A percentile compares a stretch with the other conserved stretches of the same genome.
Evolutionary conservation across 768 basidiomycete species (phyloP).

Genomic region (Tricholoma sp.): DNA sequence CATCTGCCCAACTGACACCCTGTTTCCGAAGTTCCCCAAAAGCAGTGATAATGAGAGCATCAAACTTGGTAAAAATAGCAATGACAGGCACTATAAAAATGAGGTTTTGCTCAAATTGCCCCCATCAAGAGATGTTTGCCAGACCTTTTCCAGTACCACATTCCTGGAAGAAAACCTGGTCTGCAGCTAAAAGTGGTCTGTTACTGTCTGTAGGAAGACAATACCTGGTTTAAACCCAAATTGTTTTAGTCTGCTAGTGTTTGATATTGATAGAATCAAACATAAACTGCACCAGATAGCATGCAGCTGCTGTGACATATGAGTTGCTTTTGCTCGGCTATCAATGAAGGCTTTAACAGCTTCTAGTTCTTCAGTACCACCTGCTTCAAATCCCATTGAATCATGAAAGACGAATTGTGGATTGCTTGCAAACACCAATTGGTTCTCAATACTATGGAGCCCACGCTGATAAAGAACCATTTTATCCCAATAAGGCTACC

Average conservation of each 20-base stretch:
- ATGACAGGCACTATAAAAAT: neutral
- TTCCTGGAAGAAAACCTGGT: conserved; percentile 1
- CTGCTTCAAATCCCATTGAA: conserved; percentile 21
- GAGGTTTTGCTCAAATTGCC: no score
- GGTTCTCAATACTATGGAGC: conserved; percentile 15
- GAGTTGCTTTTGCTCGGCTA: neutral
- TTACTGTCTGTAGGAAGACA: no score
- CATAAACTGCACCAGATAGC: neutral
- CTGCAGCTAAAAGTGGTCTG: neutral
- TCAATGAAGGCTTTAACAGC: neutral
- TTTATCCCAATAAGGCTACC: no score
- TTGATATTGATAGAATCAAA: no score
- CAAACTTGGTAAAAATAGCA: conserved; percentile 2
- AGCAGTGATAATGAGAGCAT: neutral
- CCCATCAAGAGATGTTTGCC: neutral
- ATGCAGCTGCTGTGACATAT: neutral
- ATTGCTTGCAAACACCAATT: conserved; percentile 18
- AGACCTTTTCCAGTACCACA: neutral
- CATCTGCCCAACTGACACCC: no score
- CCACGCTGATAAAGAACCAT: conserved; percentile 12
- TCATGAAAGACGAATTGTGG: conserved; percentile 22
- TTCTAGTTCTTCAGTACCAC: conserved; percentile 2
- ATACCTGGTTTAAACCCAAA: no score
- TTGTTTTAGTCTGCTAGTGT: no score
- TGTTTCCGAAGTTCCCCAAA: no score